Evolutionary conservation across 2,329 filamentous ascomycete genomes (phyloP).

Genomic region (Fusarium xyrophilum): DNA sequence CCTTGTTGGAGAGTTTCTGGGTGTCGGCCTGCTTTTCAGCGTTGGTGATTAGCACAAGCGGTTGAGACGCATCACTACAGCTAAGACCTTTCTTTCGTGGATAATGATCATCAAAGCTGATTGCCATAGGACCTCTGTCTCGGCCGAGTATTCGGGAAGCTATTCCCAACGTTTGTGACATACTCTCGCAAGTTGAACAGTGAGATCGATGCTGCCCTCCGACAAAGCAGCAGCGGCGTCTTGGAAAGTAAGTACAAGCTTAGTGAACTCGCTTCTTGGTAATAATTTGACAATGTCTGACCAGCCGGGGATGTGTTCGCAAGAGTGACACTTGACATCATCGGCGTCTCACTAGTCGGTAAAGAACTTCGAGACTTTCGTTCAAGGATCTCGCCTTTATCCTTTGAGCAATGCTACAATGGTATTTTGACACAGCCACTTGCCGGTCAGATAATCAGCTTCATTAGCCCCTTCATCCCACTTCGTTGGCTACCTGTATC

Average conservation of each 20-base stretch:
- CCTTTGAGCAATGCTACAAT: constrained; percentile 21
- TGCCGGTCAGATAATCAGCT: constrained; percentile 13
- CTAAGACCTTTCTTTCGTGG: not conserved
- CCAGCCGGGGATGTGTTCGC: not conserved
- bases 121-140: not conserved
- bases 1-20: constrained; percentile 21
- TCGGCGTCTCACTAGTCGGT: constrained; percentile 2
- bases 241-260: no score
- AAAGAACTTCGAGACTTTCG: constrained; percentile 9
- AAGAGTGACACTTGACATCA: constrained; percentile 16
- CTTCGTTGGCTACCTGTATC: constrained; percentile 14
- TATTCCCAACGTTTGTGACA: not conserved
- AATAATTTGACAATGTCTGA: rapidly evolving
- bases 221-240: not conserved
- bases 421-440: constrained; percentile 9
- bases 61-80: constrained; percentile 8
- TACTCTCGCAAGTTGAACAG: constrained; percentile 1
- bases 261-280: no score
- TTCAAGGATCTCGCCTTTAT: not conserved
- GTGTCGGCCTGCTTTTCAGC: constrained; percentile 16
- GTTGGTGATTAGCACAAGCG: constrained; percentile 22
- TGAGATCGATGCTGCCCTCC: not conserved
- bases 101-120: not conserved
- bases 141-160: constrained; percentile 1
- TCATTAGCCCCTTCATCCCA: constrained; percentile 18